Evolutionary conservation across 2,329 filamentous ascomycete genomes (phyloP).

Genomic region (Trichoderma pleuroti): DNA sequence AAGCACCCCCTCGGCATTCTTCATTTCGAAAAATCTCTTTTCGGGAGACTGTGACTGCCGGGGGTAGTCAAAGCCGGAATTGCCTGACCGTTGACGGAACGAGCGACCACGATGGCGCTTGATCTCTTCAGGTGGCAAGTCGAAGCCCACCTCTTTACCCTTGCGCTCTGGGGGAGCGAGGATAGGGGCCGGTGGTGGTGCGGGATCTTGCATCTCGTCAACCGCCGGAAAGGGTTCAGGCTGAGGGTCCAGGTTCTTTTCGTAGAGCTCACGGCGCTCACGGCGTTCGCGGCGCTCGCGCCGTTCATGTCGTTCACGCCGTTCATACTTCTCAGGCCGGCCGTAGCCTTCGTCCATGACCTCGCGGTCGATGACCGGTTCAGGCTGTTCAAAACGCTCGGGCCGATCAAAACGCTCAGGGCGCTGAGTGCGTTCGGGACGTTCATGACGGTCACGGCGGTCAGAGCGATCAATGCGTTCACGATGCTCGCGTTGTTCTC

Average conservation of each 20-base stretch:
- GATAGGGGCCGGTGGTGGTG: background rate
- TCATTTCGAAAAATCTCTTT: conserved; percentile 44
- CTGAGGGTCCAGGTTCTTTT: background rate
- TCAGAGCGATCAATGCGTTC: conserved; percentile 20
- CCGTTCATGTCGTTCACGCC: conserved; percentile 16
- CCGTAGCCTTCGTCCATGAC: background rate
- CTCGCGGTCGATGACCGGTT: background rate
- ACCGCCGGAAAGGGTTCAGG: background rate
- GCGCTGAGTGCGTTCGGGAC: conserved; percentile 19
- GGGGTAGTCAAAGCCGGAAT: conserved; percentile 35
- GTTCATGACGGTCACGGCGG: conserved; percentile 18
- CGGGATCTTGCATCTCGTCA: background rate
- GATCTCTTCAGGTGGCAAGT: conserved; percentile 20
- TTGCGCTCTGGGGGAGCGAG: conserved; percentile 25
- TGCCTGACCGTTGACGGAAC: conserved; percentile 40
- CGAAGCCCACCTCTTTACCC: conserved; percentile 35
- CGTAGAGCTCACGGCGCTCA: conserved; percentile 18
- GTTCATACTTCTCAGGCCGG: conserved; percentile 7
- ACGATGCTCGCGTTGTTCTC: background rate
- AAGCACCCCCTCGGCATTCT: conserved; percentile 36
- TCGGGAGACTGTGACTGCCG: conserved; percentile 30
- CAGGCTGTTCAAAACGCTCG: conserved; percentile 19
- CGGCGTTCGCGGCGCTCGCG: conserved; percentile 9
- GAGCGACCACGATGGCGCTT: conserved; percentile 35
- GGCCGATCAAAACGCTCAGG: conserved; percentile 5